Evolutionary conservation across 179 eudicot genomes (phyloP).

Genomic region (Silene noctiflora): DNA sequence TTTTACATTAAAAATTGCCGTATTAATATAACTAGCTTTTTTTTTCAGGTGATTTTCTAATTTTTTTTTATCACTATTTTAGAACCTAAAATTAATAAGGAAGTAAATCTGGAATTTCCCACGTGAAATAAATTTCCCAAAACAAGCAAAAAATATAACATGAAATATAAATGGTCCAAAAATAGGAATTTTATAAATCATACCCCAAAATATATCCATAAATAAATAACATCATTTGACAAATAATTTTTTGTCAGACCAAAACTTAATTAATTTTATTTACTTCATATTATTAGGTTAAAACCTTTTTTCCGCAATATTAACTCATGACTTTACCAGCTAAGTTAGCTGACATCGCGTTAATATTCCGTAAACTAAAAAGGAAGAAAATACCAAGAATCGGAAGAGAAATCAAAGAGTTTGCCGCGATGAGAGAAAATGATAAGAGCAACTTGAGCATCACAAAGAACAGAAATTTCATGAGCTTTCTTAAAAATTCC

Average conservation of each 20-base stretch:
- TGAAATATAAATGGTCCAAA: background rate
- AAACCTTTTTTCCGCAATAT: too few species aligned
- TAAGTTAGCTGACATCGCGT: too few species aligned
- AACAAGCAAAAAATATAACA: constrained; percentile 15
- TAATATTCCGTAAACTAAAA: too few species aligned
- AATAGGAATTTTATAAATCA: background rate
- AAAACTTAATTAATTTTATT: too few species aligned
- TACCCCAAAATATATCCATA: constrained; percentile 2
- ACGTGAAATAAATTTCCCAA: constrained; percentile 18
- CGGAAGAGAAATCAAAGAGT: constrained; percentile 59
- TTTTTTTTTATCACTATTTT: constrained; percentile 11
- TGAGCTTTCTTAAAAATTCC: constrained; percentile 65
- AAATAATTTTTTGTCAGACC: background rate
- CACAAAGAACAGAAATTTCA: constrained; percentile 64
- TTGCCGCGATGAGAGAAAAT: constrained; percentile 63
- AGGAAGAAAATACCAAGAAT: constrained; percentile 37
- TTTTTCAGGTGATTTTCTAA: constrained; percentile 18
- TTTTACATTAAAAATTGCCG: background rate
- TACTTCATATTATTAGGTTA: too few species aligned
- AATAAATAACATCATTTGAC: background rate
- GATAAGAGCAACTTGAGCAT: constrained; percentile 64
- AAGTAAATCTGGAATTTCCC: constrained; percentile 2
- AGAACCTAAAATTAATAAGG: background rate
- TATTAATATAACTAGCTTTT: background rate
- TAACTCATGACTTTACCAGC: too few species aligned